phyloP scores from a whole-genome alignment of 768 basidiomycete species.

The Agrocybe praecox region DNA sequence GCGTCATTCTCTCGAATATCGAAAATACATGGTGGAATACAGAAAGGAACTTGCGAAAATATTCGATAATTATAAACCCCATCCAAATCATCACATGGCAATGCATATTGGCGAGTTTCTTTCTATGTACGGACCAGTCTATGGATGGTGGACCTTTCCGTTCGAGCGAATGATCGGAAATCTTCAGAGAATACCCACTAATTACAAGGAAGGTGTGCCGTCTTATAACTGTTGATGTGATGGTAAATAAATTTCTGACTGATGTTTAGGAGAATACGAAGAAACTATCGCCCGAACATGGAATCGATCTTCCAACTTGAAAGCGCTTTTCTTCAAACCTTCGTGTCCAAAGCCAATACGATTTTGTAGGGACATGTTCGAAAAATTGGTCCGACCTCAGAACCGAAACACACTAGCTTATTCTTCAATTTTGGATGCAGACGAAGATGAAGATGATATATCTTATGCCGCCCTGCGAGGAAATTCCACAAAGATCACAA shows the following conservation, averaged over 20 bases:
- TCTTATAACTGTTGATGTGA: no score
- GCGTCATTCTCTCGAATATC: neutral
- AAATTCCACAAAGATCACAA: neutral
- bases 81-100: slow-evolving; percentile 31
- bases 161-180: slow-evolving; percentile 38
- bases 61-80: slow-evolving; percentile 5
- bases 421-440: neutral
- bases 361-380: neutral
- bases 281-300: slow-evolving; percentile 7
- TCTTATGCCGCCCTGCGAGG: no score
- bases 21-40: neutral
- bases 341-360: slow-evolving; percentile 1
- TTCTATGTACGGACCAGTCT: slow-evolving; percentile 33
- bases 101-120: slow-evolving; percentile 11
- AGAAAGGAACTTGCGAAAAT: neutral
- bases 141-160: slow-evolving; percentile 41
- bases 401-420: neutral
- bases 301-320: slow-evolving; percentile 3
- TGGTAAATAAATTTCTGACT: neutral
- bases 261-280: slow-evolving; percentile 8
- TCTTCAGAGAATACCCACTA: slow-evolving; percentile 33
- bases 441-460: slow-evolving; percentile 1
- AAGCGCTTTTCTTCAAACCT: slow-evolving; percentile 1
- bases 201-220: slow-evolving; percentile 18
- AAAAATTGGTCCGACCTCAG: neutral